Evolutionary conservation across 768 basidiomycete species (phyloP).

Genomic region (Mycena metata): DNA sequence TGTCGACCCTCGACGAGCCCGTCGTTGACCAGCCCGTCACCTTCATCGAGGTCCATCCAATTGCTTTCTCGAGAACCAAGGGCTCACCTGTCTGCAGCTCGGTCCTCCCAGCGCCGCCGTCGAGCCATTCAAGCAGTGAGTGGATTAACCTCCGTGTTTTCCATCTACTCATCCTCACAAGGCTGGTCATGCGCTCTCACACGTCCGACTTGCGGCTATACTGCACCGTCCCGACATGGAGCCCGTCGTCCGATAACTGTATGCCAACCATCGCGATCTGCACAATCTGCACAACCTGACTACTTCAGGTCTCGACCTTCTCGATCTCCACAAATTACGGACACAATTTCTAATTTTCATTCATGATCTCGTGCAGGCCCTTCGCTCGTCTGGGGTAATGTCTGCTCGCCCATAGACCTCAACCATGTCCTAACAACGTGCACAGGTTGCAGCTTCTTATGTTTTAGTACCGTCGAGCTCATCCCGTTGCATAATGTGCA

Average conservation of each 20-base stretch:
- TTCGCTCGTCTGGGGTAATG: conserved; percentile 73
- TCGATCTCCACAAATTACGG: conserved; percentile 77
- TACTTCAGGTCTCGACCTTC: conserved; percentile 70
- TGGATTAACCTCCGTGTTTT: conserved; percentile 22
- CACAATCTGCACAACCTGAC: neutral
- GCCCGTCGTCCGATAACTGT: conserved; percentile 70
- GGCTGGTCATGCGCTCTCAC: conserved; percentile 64
- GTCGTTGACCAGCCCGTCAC: conserved; percentile 5
- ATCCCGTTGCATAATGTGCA: conserved; percentile 71
- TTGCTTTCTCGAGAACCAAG: conserved; percentile 40
- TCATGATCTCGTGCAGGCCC: conserved; percentile 71
- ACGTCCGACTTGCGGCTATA: conserved; percentile 65
- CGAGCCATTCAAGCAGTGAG: conserved; percentile 72
- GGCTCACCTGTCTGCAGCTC: conserved; percentile 51
- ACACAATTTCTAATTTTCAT: conserved; percentile 73
- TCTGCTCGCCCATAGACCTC: conserved; percentile 14
- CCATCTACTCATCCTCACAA: conserved; percentile 38
- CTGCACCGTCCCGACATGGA: conserved; percentile 79
- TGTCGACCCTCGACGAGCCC: neutral
- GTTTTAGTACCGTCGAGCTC: conserved; percentile 72
- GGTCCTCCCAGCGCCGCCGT: conserved; percentile 69
- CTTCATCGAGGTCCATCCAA: conserved; percentile 19
- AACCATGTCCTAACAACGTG: conserved; percentile 24
- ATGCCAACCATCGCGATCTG: conserved; percentile 41
- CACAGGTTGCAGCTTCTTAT: conserved; percentile 73